phyloP scores from a whole-genome alignment of 371 early-diverging fungal genomes.

The Chytridium lagenaria region DNA sequence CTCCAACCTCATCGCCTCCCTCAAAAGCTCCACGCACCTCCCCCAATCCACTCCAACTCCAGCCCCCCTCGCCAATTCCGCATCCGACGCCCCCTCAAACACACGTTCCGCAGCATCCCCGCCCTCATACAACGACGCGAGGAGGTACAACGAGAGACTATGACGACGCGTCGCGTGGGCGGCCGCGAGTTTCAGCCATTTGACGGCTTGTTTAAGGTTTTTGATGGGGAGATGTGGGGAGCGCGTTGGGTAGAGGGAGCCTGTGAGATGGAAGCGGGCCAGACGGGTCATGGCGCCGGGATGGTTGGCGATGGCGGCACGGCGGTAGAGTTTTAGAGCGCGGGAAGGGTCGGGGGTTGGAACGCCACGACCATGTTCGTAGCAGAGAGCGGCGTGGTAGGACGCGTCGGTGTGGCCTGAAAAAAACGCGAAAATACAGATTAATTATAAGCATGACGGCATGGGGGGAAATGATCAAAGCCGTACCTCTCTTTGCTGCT shows the following conservation, averaged over 20 bases:
- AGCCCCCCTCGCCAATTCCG: neutral
- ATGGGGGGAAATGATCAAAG: no score
- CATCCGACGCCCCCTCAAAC: neutral
- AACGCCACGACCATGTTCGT: neutral
- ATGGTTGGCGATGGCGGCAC: neutral
- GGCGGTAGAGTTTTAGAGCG: neutral
- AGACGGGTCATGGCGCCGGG: neutral
- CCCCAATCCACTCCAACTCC: neutral
- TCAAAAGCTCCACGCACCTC: neutral
- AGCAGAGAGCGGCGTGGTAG: neutral
- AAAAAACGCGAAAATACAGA: no score
- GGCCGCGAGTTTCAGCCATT: neutral
- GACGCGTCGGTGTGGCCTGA: neutral
- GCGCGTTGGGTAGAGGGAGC: neutral
- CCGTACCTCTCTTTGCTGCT: neutral
- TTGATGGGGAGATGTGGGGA: no score
- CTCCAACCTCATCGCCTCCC: neutral
- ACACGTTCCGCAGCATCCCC: neutral
- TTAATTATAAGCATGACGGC: no score
- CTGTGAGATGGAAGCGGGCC: neutral
- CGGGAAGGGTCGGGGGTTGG: neutral
- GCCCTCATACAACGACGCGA: neutral
- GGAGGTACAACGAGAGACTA: neutral
- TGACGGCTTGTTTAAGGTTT: neutral
- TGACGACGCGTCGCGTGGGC: neutral